These are phyloP conservation scores for Sporothrix dimorphospora DNA, from an alignment of 2,329 filamentous ascomycete genomes.

Conservation along the genomic window DNA sequence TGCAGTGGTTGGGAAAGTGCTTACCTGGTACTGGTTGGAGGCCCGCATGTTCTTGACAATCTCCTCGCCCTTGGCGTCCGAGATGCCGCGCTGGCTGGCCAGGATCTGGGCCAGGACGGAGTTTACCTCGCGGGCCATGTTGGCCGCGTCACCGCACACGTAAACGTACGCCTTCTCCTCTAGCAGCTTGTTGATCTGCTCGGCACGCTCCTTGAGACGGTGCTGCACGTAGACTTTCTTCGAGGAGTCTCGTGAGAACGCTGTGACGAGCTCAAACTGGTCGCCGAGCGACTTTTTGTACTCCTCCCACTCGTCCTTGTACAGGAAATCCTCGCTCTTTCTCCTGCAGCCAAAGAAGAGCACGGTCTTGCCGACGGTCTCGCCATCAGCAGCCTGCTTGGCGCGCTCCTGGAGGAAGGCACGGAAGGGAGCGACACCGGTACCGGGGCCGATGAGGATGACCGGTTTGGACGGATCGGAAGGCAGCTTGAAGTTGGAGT, in stretches of 20 bases:
- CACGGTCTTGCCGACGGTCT: slow-evolving; percentile 82
- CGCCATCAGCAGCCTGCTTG: slow-evolving; percentile 76
- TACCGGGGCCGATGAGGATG: slow-evolving; percentile 95
- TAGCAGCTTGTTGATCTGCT: slow-evolving; percentile 85
- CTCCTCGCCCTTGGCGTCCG: slow-evolving; percentile 88
- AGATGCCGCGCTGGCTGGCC: slow-evolving; percentile 76
- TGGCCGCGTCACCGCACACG: slow-evolving; percentile 95
- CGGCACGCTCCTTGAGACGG: slow-evolving; percentile 77
- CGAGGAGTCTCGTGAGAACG: slow-evolving; percentile 86
- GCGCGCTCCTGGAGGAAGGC: slow-evolving; percentile 94
- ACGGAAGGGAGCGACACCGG: slow-evolving; percentile 94
- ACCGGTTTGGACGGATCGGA: slow-evolving; percentile 92
- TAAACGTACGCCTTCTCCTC: slow-evolving; percentile 92
- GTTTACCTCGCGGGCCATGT: slow-evolving; percentile 96
- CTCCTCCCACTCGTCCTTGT: slow-evolving; percentile 86
- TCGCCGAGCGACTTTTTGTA: slow-evolving; percentile 84
- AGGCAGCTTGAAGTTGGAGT: slow-evolving; percentile 98
- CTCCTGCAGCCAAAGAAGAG: slow-evolving; percentile 96
- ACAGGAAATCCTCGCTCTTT: slow-evolving; percentile 86
- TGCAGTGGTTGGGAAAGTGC: not conserved
- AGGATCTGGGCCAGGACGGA: slow-evolving; percentile 85
- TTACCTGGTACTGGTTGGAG: slow-evolving; percentile 92
- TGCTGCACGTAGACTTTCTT: slow-evolving; percentile 98
- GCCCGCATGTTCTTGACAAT: slow-evolving; percentile 96
- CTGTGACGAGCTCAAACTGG: slow-evolving; percentile 86